Evolutionary conservation across 2,329 filamentous ascomycete species (phyloP).

Genomic region (Fusarium sp.): DNA sequence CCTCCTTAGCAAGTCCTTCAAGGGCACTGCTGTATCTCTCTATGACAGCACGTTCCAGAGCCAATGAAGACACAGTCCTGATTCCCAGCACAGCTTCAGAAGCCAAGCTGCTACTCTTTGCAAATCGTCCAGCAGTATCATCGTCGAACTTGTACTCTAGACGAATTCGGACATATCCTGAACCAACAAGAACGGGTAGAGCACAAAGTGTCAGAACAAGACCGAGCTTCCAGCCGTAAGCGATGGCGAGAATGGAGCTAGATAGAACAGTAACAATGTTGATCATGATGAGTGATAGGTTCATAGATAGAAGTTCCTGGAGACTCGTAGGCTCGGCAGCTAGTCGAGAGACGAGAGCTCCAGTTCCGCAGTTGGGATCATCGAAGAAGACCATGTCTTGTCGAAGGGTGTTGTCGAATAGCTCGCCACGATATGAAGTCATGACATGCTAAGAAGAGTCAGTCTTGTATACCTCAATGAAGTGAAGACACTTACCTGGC

Average conservation of each 20-base stretch:
- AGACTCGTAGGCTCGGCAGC: slow-evolving; percentile 55
- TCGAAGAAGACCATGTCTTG: slow-evolving; percentile 63
- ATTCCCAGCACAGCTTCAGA: slow-evolving; percentile 60
- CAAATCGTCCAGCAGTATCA: slow-evolving; percentile 53
- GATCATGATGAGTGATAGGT: slow-evolving; percentile 57
- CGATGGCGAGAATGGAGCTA: slow-evolving; percentile 55
- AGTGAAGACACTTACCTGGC: slow-evolving; percentile 40
- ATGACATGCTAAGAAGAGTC: slow-evolving; percentile 40
- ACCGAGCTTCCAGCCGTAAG: slow-evolving; percentile 59
- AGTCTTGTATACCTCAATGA: background rate
- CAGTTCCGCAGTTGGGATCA: slow-evolving; percentile 47
- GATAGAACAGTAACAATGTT: slow-evolving; percentile 55
- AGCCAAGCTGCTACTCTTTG: slow-evolving; percentile 57
- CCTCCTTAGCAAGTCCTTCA: slow-evolving; percentile 43
- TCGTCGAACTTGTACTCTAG: slow-evolving; percentile 57
- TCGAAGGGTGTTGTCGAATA: slow-evolving; percentile 61
- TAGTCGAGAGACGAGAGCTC: slow-evolving; percentile 49
- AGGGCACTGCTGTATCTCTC: slow-evolving; percentile 46
- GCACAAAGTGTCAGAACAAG: slow-evolving; percentile 57
- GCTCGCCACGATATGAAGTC: slow-evolving; percentile 48
- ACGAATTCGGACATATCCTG: slow-evolving; percentile 58
- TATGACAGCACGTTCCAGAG: slow-evolving; percentile 54
- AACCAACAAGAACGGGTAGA: slow-evolving; percentile 53
- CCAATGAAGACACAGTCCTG: slow-evolving; percentile 58
- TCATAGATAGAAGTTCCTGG: slow-evolving; percentile 60